Evolutionary conservation across 1,139 yeast genomes (phyloP).

Genomic region (Debaryomyces singareniensis): DNA sequence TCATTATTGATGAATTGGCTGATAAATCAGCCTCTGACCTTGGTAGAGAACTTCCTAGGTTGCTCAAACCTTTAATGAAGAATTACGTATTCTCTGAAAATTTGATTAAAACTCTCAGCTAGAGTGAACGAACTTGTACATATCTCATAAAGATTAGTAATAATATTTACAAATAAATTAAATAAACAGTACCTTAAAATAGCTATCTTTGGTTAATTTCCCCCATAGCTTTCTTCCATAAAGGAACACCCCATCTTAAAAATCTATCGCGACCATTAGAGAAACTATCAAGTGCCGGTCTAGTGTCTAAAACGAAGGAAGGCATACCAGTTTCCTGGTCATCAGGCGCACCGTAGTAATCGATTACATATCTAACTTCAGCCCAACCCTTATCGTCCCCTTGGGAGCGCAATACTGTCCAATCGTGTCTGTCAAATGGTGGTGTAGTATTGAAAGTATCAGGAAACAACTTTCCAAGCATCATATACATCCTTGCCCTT

Average conservation of each 20-base stretch:
- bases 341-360: conserved; percentile 89
- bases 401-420: conserved; percentile 79
- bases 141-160: not conserved
- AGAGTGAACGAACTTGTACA: not conserved
- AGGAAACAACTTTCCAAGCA: conserved; percentile 68
- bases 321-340: conserved; percentile 87
- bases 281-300: conserved; percentile 83
- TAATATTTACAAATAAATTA: conserved; percentile 1
- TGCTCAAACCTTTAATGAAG: conserved; percentile 11
- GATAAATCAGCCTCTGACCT: conserved; percentile 19
- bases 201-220: conserved; percentile 15
- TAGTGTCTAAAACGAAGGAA: conserved; percentile 82
- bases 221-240: conserved; percentile 43
- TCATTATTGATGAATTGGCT: conserved; percentile 30
- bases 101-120: conserved; percentile 6
- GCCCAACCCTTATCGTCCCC: conserved; percentile 44
- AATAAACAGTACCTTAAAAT: not conserved
- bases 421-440: conserved; percentile 97
- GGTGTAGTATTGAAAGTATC: conserved; percentile 65
- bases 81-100: conserved; percentile 8
- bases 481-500: conserved; percentile 69
- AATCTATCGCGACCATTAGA: conserved; percentile 63
- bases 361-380: conserved; percentile 83
- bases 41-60: conserved; percentile 36
- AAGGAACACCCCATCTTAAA: conserved; percentile 38